These are phyloP conservation scores for Phytophthora citricola DNA, from an alignment of 352 stramenopile species.

Conservation along the genomic window DNA sequence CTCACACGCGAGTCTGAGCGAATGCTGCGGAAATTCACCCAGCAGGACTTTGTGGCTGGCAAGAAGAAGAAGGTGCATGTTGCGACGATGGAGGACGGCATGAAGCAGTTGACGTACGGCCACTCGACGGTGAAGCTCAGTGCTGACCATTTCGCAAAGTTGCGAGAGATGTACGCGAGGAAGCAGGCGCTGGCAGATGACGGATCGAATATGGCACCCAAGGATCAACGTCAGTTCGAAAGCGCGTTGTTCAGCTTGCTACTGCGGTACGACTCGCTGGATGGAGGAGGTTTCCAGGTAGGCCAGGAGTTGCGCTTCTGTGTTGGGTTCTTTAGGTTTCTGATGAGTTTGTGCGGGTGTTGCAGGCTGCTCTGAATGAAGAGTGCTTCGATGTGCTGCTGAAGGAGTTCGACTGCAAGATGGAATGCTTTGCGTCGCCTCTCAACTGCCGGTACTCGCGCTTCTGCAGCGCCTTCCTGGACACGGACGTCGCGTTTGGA, in stretches of 20 bases:
- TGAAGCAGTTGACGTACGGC: conserved; percentile 69
- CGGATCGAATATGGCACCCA: conserved; percentile 24
- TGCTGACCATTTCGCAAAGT: conserved; percentile 84
- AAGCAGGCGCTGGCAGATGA: conserved; percentile 35
- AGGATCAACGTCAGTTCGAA: conserved; percentile 60
- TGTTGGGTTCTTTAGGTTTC: not conserved
- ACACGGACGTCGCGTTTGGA: conserved; percentile 91
- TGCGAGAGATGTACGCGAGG: conserved; percentile 81
- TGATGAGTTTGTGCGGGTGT: conserved; percentile 8
- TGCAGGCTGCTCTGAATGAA: conserved; percentile 85
- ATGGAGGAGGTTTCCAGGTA: conserved; percentile 93
- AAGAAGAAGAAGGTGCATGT: conserved; percentile 64
- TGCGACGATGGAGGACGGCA: conserved; percentile 35
- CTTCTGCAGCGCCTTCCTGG: conserved; percentile 92
- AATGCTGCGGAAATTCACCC: conserved; percentile 57
- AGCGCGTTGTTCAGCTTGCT: conserved; percentile 89
- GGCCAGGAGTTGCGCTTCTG: not conserved
- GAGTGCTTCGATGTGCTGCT: conserved; percentile 93
- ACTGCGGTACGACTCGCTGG: conserved; percentile 93
- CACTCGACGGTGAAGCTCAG: conserved; percentile 84
- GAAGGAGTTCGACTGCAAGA: conserved; percentile 90
- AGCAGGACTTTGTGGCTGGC: conserved; percentile 49
- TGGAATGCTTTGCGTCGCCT: conserved; percentile 96
- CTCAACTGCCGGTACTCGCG: conserved; percentile 93
- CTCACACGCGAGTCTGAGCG: conserved; percentile 61